phyloP scores from a whole-genome alignment of 768 basidiomycete species.

The Myochromella boudieri region DNA sequence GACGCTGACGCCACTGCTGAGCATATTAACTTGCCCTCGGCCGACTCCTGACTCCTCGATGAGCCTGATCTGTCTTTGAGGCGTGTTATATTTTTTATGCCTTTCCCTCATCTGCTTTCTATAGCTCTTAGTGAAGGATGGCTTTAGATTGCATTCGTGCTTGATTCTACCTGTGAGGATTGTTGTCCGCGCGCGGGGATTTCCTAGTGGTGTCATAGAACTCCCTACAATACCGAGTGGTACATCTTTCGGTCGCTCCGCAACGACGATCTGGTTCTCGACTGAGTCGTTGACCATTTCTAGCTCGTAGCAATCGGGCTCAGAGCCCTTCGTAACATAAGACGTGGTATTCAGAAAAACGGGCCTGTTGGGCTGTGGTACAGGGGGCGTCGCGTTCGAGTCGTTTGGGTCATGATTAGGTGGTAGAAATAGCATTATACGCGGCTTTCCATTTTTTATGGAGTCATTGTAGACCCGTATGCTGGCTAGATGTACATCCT shows the following conservation, averaged over 20 bases:
- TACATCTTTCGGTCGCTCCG: slow-evolving; percentile 73
- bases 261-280: slow-evolving; percentile 84
- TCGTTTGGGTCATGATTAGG: slow-evolving; percentile 48
- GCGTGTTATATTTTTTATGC: slow-evolving; percentile 64
- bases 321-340: slow-evolving; percentile 31
- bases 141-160: slow-evolving; percentile 76
- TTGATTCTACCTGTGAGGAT: slow-evolving; percentile 79
- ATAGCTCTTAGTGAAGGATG: slow-evolving; percentile 66
- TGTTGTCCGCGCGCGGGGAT: slow-evolving; percentile 69
- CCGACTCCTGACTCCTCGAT: slow-evolving; percentile 75
- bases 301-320: slow-evolving; percentile 79
- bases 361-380: slow-evolving; percentile 32
- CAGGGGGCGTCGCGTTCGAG: slow-evolving; percentile 9
- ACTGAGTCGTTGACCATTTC: slow-evolving; percentile 85
- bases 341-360: slow-evolving; percentile 33
- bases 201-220: slow-evolving; percentile 41
- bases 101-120: slow-evolving; percentile 72
- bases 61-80: slow-evolving; percentile 62
- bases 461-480: slow-evolving; percentile 73
- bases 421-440: slow-evolving; percentile 68
- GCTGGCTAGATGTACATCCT: slow-evolving; percentile 80
- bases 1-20: slow-evolving; percentile 72
- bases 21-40: slow-evolving; percentile 71
- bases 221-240: slow-evolving; percentile 34
- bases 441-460: slow-evolving; percentile 46